Conservation (phyloP, 495 filamentous ascomycete genomes). For the Lophiotrema nucula region DNA sequence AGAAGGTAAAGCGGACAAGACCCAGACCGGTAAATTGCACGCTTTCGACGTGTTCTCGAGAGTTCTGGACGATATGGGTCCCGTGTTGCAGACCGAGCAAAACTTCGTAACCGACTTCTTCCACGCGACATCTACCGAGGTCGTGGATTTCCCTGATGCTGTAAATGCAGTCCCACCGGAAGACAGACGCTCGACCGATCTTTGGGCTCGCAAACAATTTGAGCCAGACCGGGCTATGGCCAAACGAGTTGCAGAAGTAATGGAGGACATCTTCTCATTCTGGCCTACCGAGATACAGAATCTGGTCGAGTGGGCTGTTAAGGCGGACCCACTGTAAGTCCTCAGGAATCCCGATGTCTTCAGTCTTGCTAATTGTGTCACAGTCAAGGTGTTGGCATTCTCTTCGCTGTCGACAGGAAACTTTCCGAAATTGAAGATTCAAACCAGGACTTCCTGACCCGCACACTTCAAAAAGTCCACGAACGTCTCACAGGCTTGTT, state of each 20-base stretch:
- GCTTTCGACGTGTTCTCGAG: slow-evolving; percentile 82
- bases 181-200: slow-evolving; percentile 63
- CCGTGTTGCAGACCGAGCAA: slow-evolving; percentile 82
- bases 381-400: slow-evolving; percentile 84
- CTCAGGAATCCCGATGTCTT: neutral
- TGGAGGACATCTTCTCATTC: slow-evolving; percentile 84
- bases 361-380: slow-evolving; percentile 1
- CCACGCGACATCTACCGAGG: slow-evolving; percentile 75
- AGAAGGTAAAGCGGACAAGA: slow-evolving; percentile 60
- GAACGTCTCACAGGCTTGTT: slow-evolving; percentile 73
- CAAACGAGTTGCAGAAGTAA: slow-evolving; percentile 71
- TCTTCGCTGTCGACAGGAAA: slow-evolving; percentile 75
- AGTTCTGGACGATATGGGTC: slow-evolving; percentile 72
- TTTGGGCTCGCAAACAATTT: slow-evolving; percentile 68
- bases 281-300: slow-evolving; percentile 75
- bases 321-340: slow-evolving; percentile 75
- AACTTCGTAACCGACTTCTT: slow-evolving; percentile 95
- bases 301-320: slow-evolving; percentile 79
- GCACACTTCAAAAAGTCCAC: slow-evolving; percentile 75
- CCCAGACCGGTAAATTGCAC: slow-evolving; percentile 63
- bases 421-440: slow-evolving; percentile 76
- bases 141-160: slow-evolving; percentile 76
- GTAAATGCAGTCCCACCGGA: slow-evolving; percentile 64
- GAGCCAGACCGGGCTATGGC: slow-evolving; percentile 84
- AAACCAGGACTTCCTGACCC: slow-evolving; percentile 86